These are phyloP conservation scores for Kernera saxatilis DNA, from an alignment of 345 rosid genomes.

Conservation along the genomic window DNA sequence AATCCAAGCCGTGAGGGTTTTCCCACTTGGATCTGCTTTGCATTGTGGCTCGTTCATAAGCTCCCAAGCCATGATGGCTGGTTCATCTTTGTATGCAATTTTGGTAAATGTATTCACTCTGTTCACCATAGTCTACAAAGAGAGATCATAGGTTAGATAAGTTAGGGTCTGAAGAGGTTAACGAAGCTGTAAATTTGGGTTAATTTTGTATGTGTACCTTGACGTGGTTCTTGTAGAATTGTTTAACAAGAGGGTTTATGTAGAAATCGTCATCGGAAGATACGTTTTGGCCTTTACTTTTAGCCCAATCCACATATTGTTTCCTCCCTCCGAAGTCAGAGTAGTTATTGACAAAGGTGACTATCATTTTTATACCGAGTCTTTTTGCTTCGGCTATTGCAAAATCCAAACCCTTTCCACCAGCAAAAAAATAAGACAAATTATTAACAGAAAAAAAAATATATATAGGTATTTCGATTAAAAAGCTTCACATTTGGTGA, in stretches of 20 bases:
- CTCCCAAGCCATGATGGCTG: slow-evolving; percentile 82
- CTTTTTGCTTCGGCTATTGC: slow-evolving; percentile 29
- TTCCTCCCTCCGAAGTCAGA: slow-evolving; percentile 20
- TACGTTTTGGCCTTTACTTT: neutral
- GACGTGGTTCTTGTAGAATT: slow-evolving; percentile 24
- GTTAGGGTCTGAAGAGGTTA: neutral
- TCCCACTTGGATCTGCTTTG: slow-evolving; percentile 47
- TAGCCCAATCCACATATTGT: slow-evolving; percentile 27
- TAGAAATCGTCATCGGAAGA: slow-evolving; percentile 25
- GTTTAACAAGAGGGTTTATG: slow-evolving; percentile 16
- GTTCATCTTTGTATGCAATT: slow-evolving; percentile 65
- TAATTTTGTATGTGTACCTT: slow-evolving; percentile 10
- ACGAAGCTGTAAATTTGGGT: neutral
- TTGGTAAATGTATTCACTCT: slow-evolving; percentile 61
- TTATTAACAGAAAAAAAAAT: neutral
- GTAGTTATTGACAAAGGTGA: slow-evolving; percentile 19
- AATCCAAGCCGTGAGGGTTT: slow-evolving; percentile 51
- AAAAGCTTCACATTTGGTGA: neutral
- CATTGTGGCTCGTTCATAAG: slow-evolving; percentile 78
- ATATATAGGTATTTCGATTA: neutral
- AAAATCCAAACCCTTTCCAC: slow-evolving; percentile 30
- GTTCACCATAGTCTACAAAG: slow-evolving; percentile 48
- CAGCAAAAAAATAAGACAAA: neutral
- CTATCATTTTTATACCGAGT: slow-evolving; percentile 22
- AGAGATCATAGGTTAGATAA: neutral